phyloP scores from a whole-genome alignment of 768 basidiomycete genomes.

The Gloeopeniophorella convolvens region DNA sequence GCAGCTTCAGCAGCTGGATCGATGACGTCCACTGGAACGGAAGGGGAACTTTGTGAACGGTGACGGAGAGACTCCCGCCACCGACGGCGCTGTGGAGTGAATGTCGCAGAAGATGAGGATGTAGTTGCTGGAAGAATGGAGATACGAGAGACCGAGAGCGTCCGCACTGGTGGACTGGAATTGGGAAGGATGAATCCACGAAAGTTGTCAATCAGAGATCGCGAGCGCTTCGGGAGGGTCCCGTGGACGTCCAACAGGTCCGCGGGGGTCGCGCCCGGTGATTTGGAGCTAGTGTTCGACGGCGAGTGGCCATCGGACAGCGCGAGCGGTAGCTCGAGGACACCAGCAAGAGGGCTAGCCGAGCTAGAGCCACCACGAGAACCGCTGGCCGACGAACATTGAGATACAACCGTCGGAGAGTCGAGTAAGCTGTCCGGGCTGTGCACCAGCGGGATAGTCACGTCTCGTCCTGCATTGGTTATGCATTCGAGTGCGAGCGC shows the following conservation, averaged over 20 bases:
- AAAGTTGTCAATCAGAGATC: constrained; percentile 58
- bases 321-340: constrained; percentile 21
- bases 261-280: constrained; percentile 23
- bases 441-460: background rate
- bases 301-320: constrained; percentile 20
- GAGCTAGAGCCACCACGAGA: constrained; percentile 10
- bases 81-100: constrained; percentile 1
- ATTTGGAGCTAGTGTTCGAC: constrained; percentile 18
- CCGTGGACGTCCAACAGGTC: constrained; percentile 15
- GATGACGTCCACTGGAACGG: constrained; percentile 4
- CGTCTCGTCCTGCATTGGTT: background rate
- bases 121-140: background rate
- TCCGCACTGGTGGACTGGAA: constrained; percentile 16
- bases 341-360: constrained; percentile 5
- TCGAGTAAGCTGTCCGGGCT: constrained; percentile 13
- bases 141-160: constrained; percentile 16
- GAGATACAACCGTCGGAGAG: constrained; percentile 16
- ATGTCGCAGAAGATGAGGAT: constrained; percentile 1
- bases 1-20: background rate
- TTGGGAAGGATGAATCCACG: constrained; percentile 42
- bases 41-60: constrained; percentile 18
- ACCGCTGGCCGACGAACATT: constrained; percentile 14
- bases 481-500: constrained; percentile 8
- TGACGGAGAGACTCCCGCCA: constrained; percentile 10
- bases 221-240: constrained; percentile 33